Evolutionary conservation across 2,329 filamentous ascomycete genomes (phyloP).

Genomic region (Xylaria polymorpha): DNA sequence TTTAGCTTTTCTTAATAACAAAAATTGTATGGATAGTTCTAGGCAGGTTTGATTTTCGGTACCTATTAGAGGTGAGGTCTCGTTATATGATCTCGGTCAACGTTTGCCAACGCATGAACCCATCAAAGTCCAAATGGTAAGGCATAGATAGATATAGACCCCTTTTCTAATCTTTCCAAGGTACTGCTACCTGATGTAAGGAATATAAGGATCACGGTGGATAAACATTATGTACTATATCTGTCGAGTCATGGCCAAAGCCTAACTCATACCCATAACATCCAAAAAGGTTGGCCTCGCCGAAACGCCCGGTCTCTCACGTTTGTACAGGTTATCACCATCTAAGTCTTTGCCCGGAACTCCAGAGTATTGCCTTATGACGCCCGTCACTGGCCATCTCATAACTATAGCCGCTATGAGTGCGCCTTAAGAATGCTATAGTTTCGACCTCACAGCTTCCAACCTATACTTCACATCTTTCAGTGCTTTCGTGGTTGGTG

Average conservation of each 20-base stretch:
- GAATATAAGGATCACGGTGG: not conserved
- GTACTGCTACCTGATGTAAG: not conserved
- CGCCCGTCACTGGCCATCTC: constrained; percentile 15
- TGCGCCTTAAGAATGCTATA: constrained; percentile 56
- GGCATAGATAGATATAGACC: not conserved
- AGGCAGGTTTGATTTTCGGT: not conserved
- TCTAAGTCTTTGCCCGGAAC: constrained; percentile 28
- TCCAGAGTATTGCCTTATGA: constrained; percentile 19
- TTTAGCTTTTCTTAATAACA: not conserved
- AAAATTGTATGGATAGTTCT: not conserved
- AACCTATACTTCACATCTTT: constrained; percentile 96
- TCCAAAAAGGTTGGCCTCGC: not conserved
- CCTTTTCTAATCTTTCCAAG: not conserved
- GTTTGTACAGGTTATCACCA: not conserved
- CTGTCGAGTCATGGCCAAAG: not conserved
- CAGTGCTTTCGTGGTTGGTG: constrained; percentile 85
- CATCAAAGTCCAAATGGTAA: not conserved
- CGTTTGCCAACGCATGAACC: not conserved
- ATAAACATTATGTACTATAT: constrained; percentile 14
- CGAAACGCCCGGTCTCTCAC: constrained; percentile 14
- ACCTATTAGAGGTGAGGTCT: not conserved
- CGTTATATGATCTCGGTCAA: not conserved
- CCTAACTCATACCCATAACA: not conserved
- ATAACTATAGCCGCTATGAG: constrained; percentile 12
- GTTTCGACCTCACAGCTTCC: constrained; percentile 88